Evolutionary conservation across 371 early-diverging fungal species (phyloP), one percentile per base, ranked within the genome.

Genomic region (Mortierella sp.): DNA sequence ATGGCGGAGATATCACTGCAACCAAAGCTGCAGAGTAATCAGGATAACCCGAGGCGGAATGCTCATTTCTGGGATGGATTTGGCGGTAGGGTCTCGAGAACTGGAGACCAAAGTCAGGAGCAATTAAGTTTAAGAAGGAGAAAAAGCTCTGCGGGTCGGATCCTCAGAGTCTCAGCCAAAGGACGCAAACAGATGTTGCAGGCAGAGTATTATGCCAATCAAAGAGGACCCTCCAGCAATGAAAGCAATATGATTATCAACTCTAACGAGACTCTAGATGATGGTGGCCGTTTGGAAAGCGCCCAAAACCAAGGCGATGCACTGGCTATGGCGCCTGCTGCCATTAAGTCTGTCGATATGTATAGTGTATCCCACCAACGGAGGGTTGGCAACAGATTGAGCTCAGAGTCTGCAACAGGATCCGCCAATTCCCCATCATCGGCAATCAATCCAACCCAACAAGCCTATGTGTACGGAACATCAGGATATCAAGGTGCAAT

Each of bases 191-290:
- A 74, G 11, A 78, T 78, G 74, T 54, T 70, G 22, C 66, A 78
- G 37, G 79, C 79, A 39, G 79, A 73, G n/a, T 78, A 73, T 55
- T 78, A 78, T 55, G 71, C 71, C 1, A 64, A 66, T 22, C 64
- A 67, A 28, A 62, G 69, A 6, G 60, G 69, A 12, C 49, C 26
- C 28, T 4, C 62, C 30, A 43, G 3, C 1, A 28, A 40, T 39
- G 8, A 28, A 2, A 30, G 43, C 28, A 37, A 26, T 32, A 24
- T 39, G 22, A 20, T 4, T 45, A 49, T 1, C 39, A 51, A 22
- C 52, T 22, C 49, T 11, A 28, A 40, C 5, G 61, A 16, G 14
- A 16, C 3, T 5, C 24, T 9, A 6, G 14, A 30, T 22, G 16
- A 28, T n/a, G 28, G 30, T 37, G 37, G 18, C 9, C 5, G 40